Base-by-base conservation (phyloP, 2,329 filamentous ascomycete species). In the Simplicillium aogashimaense region DNA sequence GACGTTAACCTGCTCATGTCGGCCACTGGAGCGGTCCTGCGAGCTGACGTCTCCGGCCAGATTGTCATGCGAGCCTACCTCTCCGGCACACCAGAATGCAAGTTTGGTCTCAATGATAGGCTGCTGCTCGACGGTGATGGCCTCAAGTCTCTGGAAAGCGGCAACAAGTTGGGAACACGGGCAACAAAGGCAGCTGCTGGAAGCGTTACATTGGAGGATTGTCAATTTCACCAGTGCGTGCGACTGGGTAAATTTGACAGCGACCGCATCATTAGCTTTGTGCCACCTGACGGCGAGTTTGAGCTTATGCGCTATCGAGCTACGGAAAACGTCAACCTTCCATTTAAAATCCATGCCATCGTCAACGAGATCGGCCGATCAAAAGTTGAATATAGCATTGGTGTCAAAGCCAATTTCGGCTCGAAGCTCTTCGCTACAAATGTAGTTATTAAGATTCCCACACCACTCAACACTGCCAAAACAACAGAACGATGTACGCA, bases 31-130 rank as follows among this genome's bases (percentile, higher is more conserved):
- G 90, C 89, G 16, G 88, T 98, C 20, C 76, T 98, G 11, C 85
- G 92, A 48, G 92, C 92, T 47, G 92, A 98, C 55, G 92, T 98
- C 39, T 95, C 87, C 38, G 92, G 92, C 38, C 89, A 97, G 59
- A 98, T 98, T 54, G 78, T 98, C 54, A 98, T 98, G 92, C 87
- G 92, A 53, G 92, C 92, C 45, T 98, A 98, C 58, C 81, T 98
- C 18, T 86, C 86, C 15, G 92, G 94, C 29, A 98, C 89, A 1
- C 92, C 92, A 8, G 92, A 98, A 65, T 98, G 92, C 76, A 98
- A 98, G 63, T 98, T 98, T 53, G 92, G 92, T 7, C 80, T 98
- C 33, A 98, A 98, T 60, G 92, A 98, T 61, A 81, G 92, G 7
- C 72, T 98, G 4, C 76, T 97, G 2, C 74, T 98, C n/a, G 92